These are phyloP conservation scores for Ceratobasidium sp. DNA, from an alignment of 1,284 basidiomycete genomes.

Conservation along the genomic window DNA sequence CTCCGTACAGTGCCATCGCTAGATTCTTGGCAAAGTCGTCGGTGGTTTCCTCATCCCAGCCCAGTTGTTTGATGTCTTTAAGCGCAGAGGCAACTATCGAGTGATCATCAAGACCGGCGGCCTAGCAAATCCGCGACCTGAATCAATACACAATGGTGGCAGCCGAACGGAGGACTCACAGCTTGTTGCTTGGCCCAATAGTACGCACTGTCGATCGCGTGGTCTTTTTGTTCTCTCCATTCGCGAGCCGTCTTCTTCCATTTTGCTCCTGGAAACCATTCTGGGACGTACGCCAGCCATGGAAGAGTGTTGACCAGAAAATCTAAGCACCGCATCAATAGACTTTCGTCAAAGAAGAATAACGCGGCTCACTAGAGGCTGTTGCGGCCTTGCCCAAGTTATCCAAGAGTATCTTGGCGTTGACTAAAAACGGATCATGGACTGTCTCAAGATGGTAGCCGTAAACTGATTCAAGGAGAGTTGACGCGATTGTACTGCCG, in stretches of 20 bases:
- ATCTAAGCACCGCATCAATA: neutral
- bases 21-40: slow-evolving; percentile 31
- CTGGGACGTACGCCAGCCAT: slow-evolving; percentile 9
- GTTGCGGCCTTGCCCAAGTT: slow-evolving; percentile 1
- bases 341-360: no score
- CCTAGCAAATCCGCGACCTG: neutral
- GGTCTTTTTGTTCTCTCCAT: slow-evolving; percentile 13
- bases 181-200: slow-evolving; percentile 22
- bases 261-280: slow-evolving; percentile 18
- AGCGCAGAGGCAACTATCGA: slow-evolving; percentile 29
- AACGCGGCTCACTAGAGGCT: slow-evolving; percentile 8
- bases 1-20: no score
- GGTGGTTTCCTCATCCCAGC: neutral
- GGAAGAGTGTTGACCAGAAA: slow-evolving; percentile 31
- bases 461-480: neutral
- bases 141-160: neutral
- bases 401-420: neutral
- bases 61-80: neutral
- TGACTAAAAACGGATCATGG: slow-evolving; percentile 17
- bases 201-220: neutral
- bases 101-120: slow-evolving; percentile 6
- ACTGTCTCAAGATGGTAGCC: slow-evolving; percentile 1
- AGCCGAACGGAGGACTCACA: slow-evolving; percentile 1
- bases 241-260: slow-evolving; percentile 27
- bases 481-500: slow-evolving; percentile 23